These are phyloP conservation scores for Cladophialophora chaetospira DNA, from an alignment of 2,329 filamentous ascomycete species.

Conservation along the genomic window DNA sequence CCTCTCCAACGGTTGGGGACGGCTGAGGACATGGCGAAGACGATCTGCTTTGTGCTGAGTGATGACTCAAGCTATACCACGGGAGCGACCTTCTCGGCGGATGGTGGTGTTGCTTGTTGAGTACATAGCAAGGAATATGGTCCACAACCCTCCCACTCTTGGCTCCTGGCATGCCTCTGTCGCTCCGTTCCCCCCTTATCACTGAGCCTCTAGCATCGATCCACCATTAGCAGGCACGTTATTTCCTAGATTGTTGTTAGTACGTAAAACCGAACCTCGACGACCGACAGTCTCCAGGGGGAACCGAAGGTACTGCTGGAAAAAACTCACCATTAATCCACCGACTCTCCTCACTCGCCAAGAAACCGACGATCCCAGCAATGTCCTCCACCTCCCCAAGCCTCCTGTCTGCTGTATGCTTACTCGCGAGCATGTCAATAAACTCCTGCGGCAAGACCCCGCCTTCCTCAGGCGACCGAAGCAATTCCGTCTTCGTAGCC, in stretches of 20 bases:
- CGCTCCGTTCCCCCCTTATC: neutral
- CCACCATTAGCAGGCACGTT: slow-evolving; percentile 13
- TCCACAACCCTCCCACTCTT: neutral
- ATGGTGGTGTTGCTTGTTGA: slow-evolving; percentile 42
- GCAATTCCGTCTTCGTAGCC: slow-evolving; percentile 1
- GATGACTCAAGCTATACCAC: slow-evolving; percentile 50
- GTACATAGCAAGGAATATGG: neutral
- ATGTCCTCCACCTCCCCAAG: slow-evolving; percentile 14
- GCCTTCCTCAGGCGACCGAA: neutral
- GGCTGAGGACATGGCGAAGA: slow-evolving; percentile 45
- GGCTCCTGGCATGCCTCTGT: too few relatives aligned
- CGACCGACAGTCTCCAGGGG: neutral
- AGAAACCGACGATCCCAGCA: slow-evolving; percentile 9
- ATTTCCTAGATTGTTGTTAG: slow-evolving; percentile 1
- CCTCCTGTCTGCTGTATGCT: neutral
- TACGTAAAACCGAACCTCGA: neutral
- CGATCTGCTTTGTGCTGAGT: slow-evolving; percentile 48
- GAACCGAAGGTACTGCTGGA: neutral
- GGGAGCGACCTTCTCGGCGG: slow-evolving; percentile 46
- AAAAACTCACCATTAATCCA: slow-evolving; percentile 14
- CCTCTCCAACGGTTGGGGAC: slow-evolving; percentile 56
- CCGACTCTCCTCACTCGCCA: slow-evolving; percentile 12
- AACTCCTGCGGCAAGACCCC: neutral
- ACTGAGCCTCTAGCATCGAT: slow-evolving; percentile 8
- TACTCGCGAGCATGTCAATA: neutral